Evolutionary conservation across 371 early-diverging fungal species (phyloP).

Genomic region (Rhizopus delemar): DNA sequence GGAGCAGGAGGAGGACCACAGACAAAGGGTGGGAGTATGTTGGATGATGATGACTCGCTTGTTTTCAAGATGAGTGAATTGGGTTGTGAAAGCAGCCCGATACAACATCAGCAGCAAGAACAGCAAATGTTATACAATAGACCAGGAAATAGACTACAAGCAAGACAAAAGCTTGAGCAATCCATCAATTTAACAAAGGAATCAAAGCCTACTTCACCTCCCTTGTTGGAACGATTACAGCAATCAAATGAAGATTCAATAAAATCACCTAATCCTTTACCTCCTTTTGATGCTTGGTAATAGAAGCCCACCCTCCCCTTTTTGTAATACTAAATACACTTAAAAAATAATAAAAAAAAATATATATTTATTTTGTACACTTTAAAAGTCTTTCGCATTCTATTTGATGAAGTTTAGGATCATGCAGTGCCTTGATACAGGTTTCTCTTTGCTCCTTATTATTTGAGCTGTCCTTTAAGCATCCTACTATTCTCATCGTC

Average conservation of each 20-base stretch:
- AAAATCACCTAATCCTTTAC: neutral
- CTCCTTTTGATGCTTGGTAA: conserved; percentile 18
- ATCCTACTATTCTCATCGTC: too few relatives aligned
- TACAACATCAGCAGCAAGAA: neutral
- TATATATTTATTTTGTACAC: neutral
- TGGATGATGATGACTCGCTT: conserved; percentile 57
- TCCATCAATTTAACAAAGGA: conserved; percentile 13
- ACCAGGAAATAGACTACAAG: conserved; percentile 1
- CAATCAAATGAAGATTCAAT: neutral
- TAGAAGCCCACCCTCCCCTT: too few relatives aligned
- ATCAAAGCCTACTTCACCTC: conserved; percentile 17
- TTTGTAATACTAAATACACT: neutral
- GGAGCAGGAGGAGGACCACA: neutral
- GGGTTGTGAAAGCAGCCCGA: conserved; percentile 23
- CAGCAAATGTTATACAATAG: conserved; percentile 16
- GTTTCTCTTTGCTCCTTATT: too few relatives aligned
- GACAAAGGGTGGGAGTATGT: neutral
- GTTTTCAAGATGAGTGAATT: conserved; percentile 58
- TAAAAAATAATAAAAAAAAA: neutral
- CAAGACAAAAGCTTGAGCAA: conserved; percentile 8
- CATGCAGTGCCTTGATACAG: too few relatives aligned
- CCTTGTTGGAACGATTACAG: conserved; percentile 1
- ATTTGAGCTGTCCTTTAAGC: too few relatives aligned
- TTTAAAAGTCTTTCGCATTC: too few relatives aligned
- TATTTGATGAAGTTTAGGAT: too few relatives aligned